phyloP scores from a whole-genome alignment of 148 eudicot genomes.

The Cornus florida region DNA sequence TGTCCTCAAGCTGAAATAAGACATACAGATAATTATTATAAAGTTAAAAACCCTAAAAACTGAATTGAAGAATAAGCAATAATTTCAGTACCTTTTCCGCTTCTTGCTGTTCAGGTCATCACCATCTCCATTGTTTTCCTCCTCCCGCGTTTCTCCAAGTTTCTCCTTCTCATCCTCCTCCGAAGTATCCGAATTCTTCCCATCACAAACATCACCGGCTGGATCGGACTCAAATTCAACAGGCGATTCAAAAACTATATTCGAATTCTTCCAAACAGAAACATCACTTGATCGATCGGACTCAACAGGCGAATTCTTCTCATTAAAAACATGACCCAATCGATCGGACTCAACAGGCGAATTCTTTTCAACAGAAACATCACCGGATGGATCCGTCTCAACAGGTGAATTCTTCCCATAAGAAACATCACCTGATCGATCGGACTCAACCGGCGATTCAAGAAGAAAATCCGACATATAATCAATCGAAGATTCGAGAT shows the following conservation, averaged over 20 bases:
- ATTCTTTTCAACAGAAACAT: conserved; percentile 8
- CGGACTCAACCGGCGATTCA: conserved; percentile 27
- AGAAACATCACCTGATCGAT: conserved; percentile 17
- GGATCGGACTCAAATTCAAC: not conserved
- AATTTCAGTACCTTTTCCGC: conserved; percentile 47
- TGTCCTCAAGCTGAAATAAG: not conserved
- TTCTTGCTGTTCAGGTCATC: conserved; percentile 51
- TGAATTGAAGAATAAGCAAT: no score
- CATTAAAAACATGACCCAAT: conserved; percentile 17
- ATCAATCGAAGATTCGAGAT: not conserved
- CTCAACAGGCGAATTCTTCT: conserved; percentile 18
- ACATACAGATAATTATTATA: no score
- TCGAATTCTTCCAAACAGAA: conserved; percentile 9
- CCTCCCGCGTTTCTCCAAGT: no score
- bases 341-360: conserved; percentile 20
- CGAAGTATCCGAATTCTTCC: conserved; percentile 14
- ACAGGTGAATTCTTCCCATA: conserved; percentile 15
- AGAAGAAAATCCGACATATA: conserved; percentile 28
- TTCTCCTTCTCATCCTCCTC: conserved; percentile 18
- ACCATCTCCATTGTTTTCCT: conserved; percentile 11
- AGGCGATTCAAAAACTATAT: conserved; percentile 30
- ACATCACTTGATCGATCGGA: conserved; percentile 19
- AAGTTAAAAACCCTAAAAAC: not conserved
- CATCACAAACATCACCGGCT: conserved; percentile 12
- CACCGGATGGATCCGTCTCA: not conserved